Evolutionary conservation across 768 basidiomycete species (phyloP).

Genomic region (Cystoderma amianthinum): DNA sequence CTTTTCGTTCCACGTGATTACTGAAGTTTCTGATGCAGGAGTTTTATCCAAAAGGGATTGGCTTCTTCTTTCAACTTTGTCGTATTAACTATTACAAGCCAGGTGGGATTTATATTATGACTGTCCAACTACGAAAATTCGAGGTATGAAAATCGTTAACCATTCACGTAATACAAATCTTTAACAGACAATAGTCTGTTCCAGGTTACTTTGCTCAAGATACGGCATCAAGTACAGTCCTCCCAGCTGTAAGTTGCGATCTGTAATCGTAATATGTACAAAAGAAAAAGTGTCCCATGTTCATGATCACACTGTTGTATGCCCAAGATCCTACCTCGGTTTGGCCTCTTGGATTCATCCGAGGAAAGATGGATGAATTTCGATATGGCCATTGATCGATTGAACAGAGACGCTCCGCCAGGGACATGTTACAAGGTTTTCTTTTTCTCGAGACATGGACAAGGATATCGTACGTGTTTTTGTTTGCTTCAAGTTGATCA

Average conservation of each 20-base stretch:
- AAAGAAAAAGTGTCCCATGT: neutral
- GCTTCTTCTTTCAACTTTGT: no score
- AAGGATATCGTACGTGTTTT: slow-evolving; percentile 57
- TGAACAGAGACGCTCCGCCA: slow-evolving; percentile 34
- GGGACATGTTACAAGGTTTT: slow-evolving; percentile 53
- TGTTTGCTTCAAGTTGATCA: neutral
- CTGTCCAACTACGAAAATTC: neutral
- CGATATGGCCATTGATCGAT: slow-evolving; percentile 25
- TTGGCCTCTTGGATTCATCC: slow-evolving; percentile 50
- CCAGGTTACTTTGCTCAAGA: slow-evolving; percentile 39
- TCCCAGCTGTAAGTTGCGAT: slow-evolving; percentile 8
- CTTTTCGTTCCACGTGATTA: no score
- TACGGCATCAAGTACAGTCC: slow-evolving; percentile 14
- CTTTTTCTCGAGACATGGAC: slow-evolving; percentile 62
- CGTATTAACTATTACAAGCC: no score
- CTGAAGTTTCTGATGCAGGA: no score
- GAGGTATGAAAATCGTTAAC: neutral
- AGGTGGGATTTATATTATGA: no score
- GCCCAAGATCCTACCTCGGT: slow-evolving; percentile 44
- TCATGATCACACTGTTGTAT: neutral
- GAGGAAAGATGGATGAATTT: slow-evolving; percentile 45
- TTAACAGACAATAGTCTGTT: slow-evolving; percentile 16
- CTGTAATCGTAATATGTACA: slow-evolving; percentile 4
- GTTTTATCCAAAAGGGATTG: no score
- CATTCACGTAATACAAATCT: neutral